Evolutionary conservation across 2,329 filamentous ascomycete genomes (phyloP).

Genomic region (Colletotrichum eleusines): DNA sequence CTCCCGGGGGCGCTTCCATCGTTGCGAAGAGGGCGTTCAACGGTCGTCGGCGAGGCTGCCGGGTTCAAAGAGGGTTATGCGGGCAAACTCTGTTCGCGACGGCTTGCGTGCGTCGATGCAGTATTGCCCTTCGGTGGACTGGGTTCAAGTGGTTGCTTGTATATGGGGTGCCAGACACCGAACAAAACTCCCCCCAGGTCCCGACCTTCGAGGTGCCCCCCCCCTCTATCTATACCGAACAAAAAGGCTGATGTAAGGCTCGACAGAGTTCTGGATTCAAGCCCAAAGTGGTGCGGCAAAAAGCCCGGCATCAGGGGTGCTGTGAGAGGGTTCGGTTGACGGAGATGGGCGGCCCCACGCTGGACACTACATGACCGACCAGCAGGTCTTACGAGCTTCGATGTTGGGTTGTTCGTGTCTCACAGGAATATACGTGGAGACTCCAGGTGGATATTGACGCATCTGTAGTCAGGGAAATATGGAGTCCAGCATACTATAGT

Average conservation of each 20-base stretch:
- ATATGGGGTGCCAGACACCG: not conserved
- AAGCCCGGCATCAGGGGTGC: conserved; percentile 1
- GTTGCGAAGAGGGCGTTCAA: not conserved
- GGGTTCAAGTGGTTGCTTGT: not conserved
- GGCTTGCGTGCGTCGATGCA: not conserved
- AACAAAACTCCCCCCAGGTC: not conserved
- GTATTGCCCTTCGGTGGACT: not conserved
- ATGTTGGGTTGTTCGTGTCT: conserved; percentile 28
- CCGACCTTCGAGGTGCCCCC: not conserved
- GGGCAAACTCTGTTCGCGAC: not conserved
- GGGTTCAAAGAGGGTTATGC: too few relatives aligned
- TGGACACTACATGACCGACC: not conserved
- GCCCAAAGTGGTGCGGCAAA: conserved; percentile 2
- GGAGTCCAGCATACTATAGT: too few relatives aligned
- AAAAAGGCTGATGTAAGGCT: not conserved
- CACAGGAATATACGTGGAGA: conserved; percentile 28
- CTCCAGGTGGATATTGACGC: not conserved
- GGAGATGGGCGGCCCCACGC: conserved; percentile 18
- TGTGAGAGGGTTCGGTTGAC: conserved; percentile 26
- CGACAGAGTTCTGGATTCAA: not conserved
- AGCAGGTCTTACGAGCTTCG: conserved; percentile 20
- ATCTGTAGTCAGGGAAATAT: too few relatives aligned
- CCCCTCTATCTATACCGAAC: conserved; percentile 18
- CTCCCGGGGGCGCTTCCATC: conserved; percentile 38
- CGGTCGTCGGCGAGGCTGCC: not conserved